A percentile compares a stretch with the other conserved stretches of the same genome.
Evolutionary conservation across 768 basidiomycete species (phyloP).

Genomic region (Serendipita sp.): DNA sequence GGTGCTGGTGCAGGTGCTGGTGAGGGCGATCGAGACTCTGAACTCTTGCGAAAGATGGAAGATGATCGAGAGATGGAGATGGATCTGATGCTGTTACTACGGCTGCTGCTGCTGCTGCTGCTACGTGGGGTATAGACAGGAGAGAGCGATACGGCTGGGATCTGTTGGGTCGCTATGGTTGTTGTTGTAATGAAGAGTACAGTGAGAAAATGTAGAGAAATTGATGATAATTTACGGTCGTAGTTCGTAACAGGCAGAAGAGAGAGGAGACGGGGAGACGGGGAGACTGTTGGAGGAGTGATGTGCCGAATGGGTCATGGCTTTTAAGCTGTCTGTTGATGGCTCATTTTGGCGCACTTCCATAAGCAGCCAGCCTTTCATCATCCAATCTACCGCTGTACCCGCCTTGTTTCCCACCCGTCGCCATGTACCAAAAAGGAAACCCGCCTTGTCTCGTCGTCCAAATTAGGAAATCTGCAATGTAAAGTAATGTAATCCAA

Average conservation of each 20-base stretch:
- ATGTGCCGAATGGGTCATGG: too few relatives aligned
- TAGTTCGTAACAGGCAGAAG: background rate
- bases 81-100: background rate
- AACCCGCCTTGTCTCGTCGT: too few relatives aligned
- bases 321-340: too few relatives aligned
- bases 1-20: background rate
- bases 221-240: background rate
- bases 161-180: background rate
- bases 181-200: background rate
- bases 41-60: background rate
- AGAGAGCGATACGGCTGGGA: background rate
- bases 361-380: too few relatives aligned
- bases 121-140: background rate
- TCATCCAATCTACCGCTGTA: too few relatives aligned
- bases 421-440: too few relatives aligned
- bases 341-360: too few relatives aligned
- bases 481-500: too few relatives aligned
- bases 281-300: background rate
- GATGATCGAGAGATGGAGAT: background rate
- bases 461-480: too few relatives aligned
- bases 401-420: too few relatives aligned
- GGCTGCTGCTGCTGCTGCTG: background rate
- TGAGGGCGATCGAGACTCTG: too few relatives aligned
- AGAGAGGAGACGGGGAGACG: background rate
- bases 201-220: background rate